These are phyloP conservation scores for Dactylellina haptotyla DNA, from an alignment of 2,329 filamentous ascomycete genomes.

Conservation along the genomic window DNA sequence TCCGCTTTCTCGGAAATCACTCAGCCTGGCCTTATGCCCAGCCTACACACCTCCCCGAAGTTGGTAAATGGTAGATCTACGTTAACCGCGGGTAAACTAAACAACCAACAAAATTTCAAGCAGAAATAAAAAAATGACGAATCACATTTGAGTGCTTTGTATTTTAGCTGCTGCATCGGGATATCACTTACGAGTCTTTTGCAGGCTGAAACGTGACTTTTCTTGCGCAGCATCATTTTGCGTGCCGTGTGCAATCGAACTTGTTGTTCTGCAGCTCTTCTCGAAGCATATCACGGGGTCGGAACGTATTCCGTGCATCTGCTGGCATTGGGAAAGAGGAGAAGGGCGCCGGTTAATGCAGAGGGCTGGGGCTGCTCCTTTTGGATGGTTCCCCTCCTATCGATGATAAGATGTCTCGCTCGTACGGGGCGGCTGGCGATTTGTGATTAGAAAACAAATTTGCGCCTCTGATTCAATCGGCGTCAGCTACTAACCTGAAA, in stretches of 20 bases:
- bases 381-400: conserved; percentile 38
- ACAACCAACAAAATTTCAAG: conserved; percentile 39
- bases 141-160: conserved; percentile 42
- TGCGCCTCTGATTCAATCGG: conserved; percentile 30
- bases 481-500: conserved; percentile 49
- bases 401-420: conserved; percentile 54
- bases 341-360: conserved; percentile 39
- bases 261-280: conserved; percentile 42
- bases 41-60: conserved; percentile 29
- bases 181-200: conserved; percentile 39
- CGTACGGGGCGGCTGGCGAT: conserved; percentile 32
- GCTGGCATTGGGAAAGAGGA: conserved; percentile 10
- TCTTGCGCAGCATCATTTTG: conserved; percentile 37
- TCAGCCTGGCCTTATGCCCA: conserved; percentile 27
- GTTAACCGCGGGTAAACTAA: conserved; percentile 46
- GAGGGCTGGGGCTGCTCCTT: conserved; percentile 40
- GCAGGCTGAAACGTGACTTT: conserved; percentile 52
- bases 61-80: conserved; percentile 42
- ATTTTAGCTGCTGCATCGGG: conserved; percentile 50
- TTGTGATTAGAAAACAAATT: conserved; percentile 52
- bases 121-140: conserved; percentile 39
- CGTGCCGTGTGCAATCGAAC: conserved; percentile 46
- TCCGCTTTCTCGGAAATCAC: conserved; percentile 52
- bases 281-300: conserved; percentile 51
- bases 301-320: conserved; percentile 2